Evolutionary conservation across 129 eudicot genomes (phyloP).

Genomic region (Deinandra increscens): DNA sequence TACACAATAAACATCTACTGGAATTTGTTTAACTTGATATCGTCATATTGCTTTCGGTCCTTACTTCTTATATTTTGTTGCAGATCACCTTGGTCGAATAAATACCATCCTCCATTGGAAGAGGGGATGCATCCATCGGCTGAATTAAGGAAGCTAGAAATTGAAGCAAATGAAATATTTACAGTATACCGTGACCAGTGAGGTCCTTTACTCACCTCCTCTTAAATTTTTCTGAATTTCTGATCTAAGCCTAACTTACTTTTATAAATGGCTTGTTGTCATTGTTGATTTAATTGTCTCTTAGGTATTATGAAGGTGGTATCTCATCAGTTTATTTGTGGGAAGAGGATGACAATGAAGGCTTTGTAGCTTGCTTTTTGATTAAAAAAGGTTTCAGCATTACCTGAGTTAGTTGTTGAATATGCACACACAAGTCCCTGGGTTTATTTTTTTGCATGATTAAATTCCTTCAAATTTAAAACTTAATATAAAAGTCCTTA

Average conservation of each 20-base stretch:
- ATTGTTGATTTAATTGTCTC: conserved; percentile 23
- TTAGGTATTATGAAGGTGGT: conserved; percentile 98
- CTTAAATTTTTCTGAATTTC: conserved; percentile 25
- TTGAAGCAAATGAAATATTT: conserved; percentile 94
- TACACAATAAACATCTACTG: not conserved
- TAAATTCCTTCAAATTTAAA: not conserved
- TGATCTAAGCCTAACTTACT: conserved; percentile 11
- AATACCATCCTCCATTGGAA: conserved; percentile 83
- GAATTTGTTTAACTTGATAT: not conserved
- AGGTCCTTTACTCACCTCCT: conserved; percentile 98
- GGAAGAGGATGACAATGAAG: conserved; percentile 91
- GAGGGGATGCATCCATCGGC: conserved; percentile 80
- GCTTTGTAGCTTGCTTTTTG: conserved; percentile 85
- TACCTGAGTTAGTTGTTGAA: not conserved
- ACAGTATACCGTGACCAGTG: conserved; percentile 98
- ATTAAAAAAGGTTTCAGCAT: conserved; percentile 70
- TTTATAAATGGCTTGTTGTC: conserved; percentile 21
- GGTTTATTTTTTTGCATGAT: not conserved
- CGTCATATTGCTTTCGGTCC: not conserved
- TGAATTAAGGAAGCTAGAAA: conserved; percentile 87
- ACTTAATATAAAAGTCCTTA: not conserved
- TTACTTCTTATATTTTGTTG: conserved; percentile 19
- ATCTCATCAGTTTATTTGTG: conserved; percentile 90
- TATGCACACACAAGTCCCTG: not conserved
- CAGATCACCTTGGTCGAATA: conserved; percentile 98